A percentile compares a stretch with the other conserved stretches of the same genome.
Conservation (phyloP, 108 stramenopile genomes). For the Seminavis robusta region DNA sequence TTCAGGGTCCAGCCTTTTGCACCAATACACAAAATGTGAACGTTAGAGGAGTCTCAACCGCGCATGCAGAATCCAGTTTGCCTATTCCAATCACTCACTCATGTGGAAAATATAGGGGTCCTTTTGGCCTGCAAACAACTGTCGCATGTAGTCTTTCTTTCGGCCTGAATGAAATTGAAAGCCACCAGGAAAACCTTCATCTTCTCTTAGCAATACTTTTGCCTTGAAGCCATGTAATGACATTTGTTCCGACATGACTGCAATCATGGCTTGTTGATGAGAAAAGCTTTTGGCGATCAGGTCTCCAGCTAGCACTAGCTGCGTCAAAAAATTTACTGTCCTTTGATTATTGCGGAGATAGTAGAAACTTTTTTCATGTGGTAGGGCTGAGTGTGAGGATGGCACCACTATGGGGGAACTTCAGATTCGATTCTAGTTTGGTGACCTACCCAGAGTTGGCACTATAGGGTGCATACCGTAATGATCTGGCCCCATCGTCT, state of each 20-base stretch:
- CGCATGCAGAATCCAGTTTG: no score
- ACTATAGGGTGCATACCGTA: slow-evolving; percentile 17
- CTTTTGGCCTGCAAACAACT: slow-evolving; percentile 2
- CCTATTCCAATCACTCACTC: no score
- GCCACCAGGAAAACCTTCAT: slow-evolving; percentile 25
- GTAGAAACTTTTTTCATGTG: no score
- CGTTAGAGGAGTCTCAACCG: no score
- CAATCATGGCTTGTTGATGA: slow-evolving; percentile 67
- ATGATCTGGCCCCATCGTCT: slow-evolving; percentile 47
- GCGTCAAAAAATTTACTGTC: slow-evolving; percentile 62
- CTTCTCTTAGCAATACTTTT: slow-evolving; percentile 46
- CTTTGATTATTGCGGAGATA: slow-evolving; percentile 65
- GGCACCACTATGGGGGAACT: no score
- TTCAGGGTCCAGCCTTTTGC: slow-evolving; percentile 81
- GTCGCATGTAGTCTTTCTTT: slow-evolving; percentile 17
- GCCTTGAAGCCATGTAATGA: slow-evolving; percentile 61
- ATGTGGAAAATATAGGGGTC: slow-evolving; percentile 29
- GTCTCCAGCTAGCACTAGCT: slow-evolving; percentile 59
- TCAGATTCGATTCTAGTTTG: no score
- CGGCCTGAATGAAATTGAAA: slow-evolving; percentile 17
- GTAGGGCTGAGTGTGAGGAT: no score
- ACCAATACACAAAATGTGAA: no score
- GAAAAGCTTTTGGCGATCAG: slow-evolving; percentile 44
- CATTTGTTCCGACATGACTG: slow-evolving; percentile 63
- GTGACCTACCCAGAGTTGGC: slow-evolving; percentile 18